Percentiles rank a stretch among this genome's conserved stretches.
phyloP scores from a whole-genome alignment of 331 rosid genomes.

The Rosa hybrid region DNA sequence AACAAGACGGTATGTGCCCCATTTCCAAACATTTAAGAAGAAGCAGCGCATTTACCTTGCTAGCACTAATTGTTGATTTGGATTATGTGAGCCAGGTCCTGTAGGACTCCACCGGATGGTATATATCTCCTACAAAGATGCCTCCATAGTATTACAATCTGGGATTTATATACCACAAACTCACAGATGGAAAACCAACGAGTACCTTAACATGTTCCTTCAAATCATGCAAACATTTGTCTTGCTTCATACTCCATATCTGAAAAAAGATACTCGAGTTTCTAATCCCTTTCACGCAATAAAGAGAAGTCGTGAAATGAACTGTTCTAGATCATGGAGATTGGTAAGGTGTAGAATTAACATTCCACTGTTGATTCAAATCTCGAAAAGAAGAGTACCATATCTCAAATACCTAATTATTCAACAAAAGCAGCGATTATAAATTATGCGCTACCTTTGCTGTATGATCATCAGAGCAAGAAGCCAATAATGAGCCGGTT shows the following conservation, averaged over 20 bases:
- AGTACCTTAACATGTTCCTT: constrained; percentile 78
- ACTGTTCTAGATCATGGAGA: neutral
- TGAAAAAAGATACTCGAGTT: constrained; percentile 27
- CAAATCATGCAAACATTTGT: constrained; percentile 68
- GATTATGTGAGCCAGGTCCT: constrained; percentile 80
- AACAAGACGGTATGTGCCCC: neutral
- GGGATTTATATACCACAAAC: neutral
- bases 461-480: constrained; percentile 80
- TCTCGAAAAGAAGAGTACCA: neutral
- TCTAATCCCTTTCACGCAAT: neutral
- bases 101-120: constrained; percentile 97
- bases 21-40: neutral
- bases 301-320: neutral
- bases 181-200: neutral
- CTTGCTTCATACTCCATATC: constrained; percentile 91
- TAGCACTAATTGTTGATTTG: constrained; percentile 69
- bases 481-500: constrained; percentile 74
- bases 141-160: neutral
- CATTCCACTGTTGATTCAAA: neutral
- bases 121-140: constrained; percentile 72
- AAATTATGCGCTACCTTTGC: constrained; percentile 53
- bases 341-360: neutral
- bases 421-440: neutral
- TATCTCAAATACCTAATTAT: neutral
- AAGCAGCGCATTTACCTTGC: constrained; percentile 64